Evolutionary conservation across 73 alveolate genomes (phyloP), one percentile per base, ranked within the genome.

Genomic region (Paramecium sexaurelia): DNA sequence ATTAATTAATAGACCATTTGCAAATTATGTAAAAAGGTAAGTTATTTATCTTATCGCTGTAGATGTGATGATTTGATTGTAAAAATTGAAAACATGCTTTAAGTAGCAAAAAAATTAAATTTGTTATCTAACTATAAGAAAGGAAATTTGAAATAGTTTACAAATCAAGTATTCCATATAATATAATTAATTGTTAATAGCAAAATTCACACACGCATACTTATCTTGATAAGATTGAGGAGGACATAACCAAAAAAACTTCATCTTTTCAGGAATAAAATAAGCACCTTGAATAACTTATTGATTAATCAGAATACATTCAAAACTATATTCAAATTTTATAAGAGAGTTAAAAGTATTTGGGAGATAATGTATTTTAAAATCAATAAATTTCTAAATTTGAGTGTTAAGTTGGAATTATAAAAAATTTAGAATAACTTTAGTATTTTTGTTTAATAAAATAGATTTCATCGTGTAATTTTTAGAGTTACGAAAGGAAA

Each of bases 1-100:
- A 13, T 67, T 90, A 6, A 93, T 94, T 85, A 94, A 95, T 91
- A 93, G 98, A 19, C 95, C 98, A 68, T 95, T 94, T 78, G 90
- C 90, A 2, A 78, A 78, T 78, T 78, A 78, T 24, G 73, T 78
- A 1, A 78, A 78, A 43, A 78, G 90, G 90, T 78, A 78, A 5
- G 17, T 10, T 6, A 20, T 17, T 51, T 26, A 13, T 19, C 17
- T n/a, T 11, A 7, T 9, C n/a, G 41, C 6, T 1, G 1, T 10
- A 78, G 90, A 24, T 78, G 90, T 43, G 90, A 78, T 78, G 90
- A 78, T 24, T 61, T 78, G 26, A 20, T 78, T 9, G 40, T 41
- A 13, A 78, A 78, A 43, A 22, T 78, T 7, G 55, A 33, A 20
- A 19, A 37, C 8, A 43, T 78, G 32, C 32, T 78, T 6, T 19